A percentile compares a stretch with the other conserved stretches of the same genome.
phyloP scores from a whole-genome alignment of 192 early-diverging fungal genomes.

The Gonapodya prolifera region DNA sequence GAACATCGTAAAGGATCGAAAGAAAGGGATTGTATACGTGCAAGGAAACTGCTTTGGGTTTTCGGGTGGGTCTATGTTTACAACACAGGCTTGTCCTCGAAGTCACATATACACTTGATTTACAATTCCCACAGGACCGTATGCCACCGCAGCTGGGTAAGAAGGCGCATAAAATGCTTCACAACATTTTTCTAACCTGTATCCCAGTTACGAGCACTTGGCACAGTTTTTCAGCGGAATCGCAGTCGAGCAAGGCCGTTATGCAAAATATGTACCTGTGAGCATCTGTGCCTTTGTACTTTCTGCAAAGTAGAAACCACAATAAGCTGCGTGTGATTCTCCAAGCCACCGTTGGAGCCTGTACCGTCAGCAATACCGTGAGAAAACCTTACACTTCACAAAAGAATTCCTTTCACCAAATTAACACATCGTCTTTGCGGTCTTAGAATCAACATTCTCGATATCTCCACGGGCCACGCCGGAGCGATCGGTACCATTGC shows the following conservation, averaged over 20 bases:
- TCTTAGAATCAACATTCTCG: neutral
- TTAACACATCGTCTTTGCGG: no score
- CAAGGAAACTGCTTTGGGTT: conserved; percentile 1
- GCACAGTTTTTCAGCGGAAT: neutral
- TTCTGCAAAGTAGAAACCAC: no score
- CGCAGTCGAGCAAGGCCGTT: neutral
- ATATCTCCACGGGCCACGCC: neutral
- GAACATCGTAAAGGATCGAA: neutral
- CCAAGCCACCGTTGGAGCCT: neutral
- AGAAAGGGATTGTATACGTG: neutral
- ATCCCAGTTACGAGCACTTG: neutral
- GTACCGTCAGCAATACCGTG: neutral
- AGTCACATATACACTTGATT: neutral
- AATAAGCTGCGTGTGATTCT: no score
- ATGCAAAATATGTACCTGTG: neutral
- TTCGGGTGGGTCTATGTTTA: neutral
- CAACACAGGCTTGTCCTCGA: neutral
- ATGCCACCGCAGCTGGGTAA: conserved; percentile 1
- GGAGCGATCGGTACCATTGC: neutral
- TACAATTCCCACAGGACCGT: neutral
- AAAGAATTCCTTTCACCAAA: no score
- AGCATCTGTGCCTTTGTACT: no score
- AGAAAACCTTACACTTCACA: no score
- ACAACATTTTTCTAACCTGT: neutral
- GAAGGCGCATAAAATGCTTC: neutral